A percentile compares a stretch with the other conserved stretches of the same genome.
phyloP scores from a whole-genome alignment of 2,329 filamentous ascomycete genomes.

The Aspergillus sojae region DNA sequence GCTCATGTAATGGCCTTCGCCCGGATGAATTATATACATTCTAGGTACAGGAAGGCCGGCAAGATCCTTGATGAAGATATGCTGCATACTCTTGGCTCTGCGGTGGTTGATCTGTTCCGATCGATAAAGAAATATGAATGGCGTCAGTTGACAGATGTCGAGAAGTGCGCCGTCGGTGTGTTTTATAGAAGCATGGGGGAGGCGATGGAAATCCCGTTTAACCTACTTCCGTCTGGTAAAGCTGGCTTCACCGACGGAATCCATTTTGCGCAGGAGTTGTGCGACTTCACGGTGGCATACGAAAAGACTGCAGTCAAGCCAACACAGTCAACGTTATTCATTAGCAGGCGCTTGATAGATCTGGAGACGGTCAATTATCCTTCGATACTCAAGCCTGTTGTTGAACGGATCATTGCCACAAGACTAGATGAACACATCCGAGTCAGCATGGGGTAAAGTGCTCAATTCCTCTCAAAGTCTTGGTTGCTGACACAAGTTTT shows the following conservation, averaged over 20 bases:
- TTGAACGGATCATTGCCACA: constrained; percentile 19
- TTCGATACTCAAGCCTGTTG: constrained; percentile 13
- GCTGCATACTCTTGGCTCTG: constrained; percentile 62
- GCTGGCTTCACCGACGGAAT: constrained; percentile 12
- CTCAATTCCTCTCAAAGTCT: not conserved
- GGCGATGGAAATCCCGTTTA: constrained; percentile 62
- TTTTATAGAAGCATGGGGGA: constrained; percentile 66
- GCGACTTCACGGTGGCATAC: constrained; percentile 16
- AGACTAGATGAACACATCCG: constrained; percentile 23
- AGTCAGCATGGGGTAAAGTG: constrained; percentile 18
- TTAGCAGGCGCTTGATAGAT: not conserved
- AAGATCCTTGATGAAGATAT: constrained; percentile 61
- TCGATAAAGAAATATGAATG: constrained; percentile 67
- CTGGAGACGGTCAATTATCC: not conserved
- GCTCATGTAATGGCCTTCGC: constrained; percentile 52
- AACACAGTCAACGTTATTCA: not conserved
- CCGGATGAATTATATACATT: constrained; percentile 63
- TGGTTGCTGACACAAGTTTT: not conserved
- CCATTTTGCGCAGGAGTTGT: constrained; percentile 12
- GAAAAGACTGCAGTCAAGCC: constrained; percentile 18
- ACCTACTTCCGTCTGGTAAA: constrained; percentile 23
- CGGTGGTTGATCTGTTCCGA: constrained; percentile 62
- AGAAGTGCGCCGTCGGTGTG: constrained; percentile 63
- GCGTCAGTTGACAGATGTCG: constrained; percentile 64
- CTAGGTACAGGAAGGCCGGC: constrained; percentile 54